Evolutionary conservation across 1,284 basidiomycete genomes (phyloP), one percentile per base, ranked within the genome.

Genomic region (Cystobasidium sp.): DNA sequence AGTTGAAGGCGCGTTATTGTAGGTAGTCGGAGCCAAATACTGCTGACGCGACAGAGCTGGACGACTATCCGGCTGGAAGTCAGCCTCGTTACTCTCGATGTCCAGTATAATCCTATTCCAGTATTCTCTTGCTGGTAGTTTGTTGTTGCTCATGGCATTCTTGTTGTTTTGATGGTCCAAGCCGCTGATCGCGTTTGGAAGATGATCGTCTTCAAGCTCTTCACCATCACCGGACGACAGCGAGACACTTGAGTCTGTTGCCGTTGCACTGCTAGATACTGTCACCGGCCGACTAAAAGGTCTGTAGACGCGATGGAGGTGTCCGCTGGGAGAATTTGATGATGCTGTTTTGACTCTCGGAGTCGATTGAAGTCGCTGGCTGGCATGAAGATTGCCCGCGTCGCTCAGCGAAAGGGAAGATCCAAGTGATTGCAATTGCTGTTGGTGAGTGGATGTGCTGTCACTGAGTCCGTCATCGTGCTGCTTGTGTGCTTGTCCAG

Each of bases 331-430:
- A 3, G 49, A 3, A 16, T 1, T 20, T 24, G 22, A 14, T 44
- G 22, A 31, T 59, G 61, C 61, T 8, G 61, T 44, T 20, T 63
- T 63, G n/a, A 41, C 61, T 18, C 61, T 37, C 10, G 61, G 61
- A 37, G 61, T 63, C 43, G 61, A 63, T 20, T 63, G 61, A 18
- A 63, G 22, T 47, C 61, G 61, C 61, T 49, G 61, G 61, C 61
- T 63, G 16, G 61, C 61, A 22, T 63, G 61, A 22, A 63, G 61
- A 37, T 44, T 63, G 61, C 61, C 61, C 4, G 61, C 61, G 61
- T 63, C 61, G 61, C 61, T 49, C n/a, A 44, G 14, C 10, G 61
- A 63, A 7, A 63, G 61, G n/a, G 61, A 63, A 20, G 61, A n/a
- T 1, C 61, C 43, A 41, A 63, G 61, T 9, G 47, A 43, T 16